Conservation (phyloP, 257 asterid genomes). For the Rehmannia glutinosa region DNA sequence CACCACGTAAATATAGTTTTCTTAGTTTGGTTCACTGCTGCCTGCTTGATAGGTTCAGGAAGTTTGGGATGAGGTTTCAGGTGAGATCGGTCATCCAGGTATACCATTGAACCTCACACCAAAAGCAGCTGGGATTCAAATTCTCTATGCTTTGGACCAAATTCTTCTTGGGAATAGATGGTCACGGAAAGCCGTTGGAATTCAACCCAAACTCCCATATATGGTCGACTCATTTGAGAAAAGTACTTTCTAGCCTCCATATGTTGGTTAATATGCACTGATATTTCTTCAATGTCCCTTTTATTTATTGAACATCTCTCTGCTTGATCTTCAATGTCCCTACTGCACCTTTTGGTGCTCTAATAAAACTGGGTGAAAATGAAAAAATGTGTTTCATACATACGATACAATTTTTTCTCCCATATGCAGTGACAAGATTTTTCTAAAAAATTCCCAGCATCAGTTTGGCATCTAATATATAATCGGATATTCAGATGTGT, state of each 20-base stretch:
- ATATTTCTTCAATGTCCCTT: not conserved
- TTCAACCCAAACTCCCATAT: constrained; percentile 78
- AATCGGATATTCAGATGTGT: too few relatives aligned
- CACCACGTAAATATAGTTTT: not conserved
- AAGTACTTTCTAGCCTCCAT: constrained; percentile 28
- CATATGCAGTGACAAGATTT: too few relatives aligned
- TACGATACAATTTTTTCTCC: too few relatives aligned
- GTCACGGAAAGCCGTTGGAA: constrained; percentile 68
- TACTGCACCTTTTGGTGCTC: too few relatives aligned
- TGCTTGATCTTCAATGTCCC: too few relatives aligned
- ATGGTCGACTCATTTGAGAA: constrained; percentile 75
- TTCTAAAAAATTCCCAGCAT: too few relatives aligned
- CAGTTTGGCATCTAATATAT: too few relatives aligned
- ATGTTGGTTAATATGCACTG: not conserved
- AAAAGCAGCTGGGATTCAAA: constrained; percentile 64
- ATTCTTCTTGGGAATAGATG: constrained; percentile 74
- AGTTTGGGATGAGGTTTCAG: constrained; percentile 28
- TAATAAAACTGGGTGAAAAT: too few relatives aligned
- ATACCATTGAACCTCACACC: constrained; percentile 59
- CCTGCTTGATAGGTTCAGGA: constrained; percentile 47
- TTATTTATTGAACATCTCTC: too few relatives aligned
- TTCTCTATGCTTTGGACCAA: constrained; percentile 55
- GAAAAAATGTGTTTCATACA: too few relatives aligned
- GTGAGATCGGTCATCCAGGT: constrained; percentile 49
- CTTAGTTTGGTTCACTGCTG: not conserved